Evolutionary conservation across 352 stramenopile species (phyloP), one percentile per base, ranked within the genome.

Genomic region (Albugo candida): DNA sequence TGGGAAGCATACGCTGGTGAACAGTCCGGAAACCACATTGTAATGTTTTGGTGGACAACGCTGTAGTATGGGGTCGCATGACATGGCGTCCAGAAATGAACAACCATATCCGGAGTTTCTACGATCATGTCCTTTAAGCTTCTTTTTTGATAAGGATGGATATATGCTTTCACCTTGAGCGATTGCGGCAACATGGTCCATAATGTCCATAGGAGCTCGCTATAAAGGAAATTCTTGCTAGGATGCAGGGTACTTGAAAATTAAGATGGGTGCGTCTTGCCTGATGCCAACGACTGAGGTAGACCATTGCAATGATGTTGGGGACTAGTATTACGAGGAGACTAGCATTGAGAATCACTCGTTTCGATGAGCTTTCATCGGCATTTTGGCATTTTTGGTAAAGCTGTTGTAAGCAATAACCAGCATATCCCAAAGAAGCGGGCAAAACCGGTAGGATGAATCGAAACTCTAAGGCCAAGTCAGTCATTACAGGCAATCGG

Each of bases 31-130:
- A 88, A 92, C 70, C 79, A 88, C 68, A 88, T 81, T 17, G 76
- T 70, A 2, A 81, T 58, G 38, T 88, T 88, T 13, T 69, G 62
- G 49, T 92, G 79, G 41, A 92, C 52, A 48, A 83, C 81, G 56
- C 74, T 89, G 66, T 84, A 92, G 56, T 87, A 89, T 5, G 79
- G 79, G 24, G 79, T 92, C 36, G 74, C 73, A 51, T 92, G 79
- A 42, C 79, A 92, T 12, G 74, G 63, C 36, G 77, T 83, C 64
- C 78, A 88, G 55, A 92, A 88, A 54, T 92, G 74, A 27, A 89
- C 77, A 16, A 73, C 74, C 14, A 57, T 58, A 6, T 63, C 51
- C 1, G 67, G 52, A 38, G 61, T 59, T 31, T 54, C 63, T 79
- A 53, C 21, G 21, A 36, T 19, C 5, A 27, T 0, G 43, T 21